A percentile compares a stretch with the other conserved stretches of the same genome.
Evolutionary conservation across 345 rosid species (phyloP).

Genomic region (Bruguiera gymnorhiza): DNA sequence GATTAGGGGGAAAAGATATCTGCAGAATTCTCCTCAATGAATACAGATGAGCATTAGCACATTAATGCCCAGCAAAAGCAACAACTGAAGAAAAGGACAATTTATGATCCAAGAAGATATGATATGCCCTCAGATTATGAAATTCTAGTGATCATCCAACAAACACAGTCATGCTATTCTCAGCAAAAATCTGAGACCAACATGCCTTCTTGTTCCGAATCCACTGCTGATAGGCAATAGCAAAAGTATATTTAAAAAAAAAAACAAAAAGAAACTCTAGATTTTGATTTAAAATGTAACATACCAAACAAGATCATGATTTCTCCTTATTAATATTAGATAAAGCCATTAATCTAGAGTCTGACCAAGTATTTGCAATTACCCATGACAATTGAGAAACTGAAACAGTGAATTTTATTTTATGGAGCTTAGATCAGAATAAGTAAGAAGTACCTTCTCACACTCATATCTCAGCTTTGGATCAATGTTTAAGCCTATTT

Average conservation of each 20-base stretch:
- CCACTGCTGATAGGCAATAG: too few relatives aligned
- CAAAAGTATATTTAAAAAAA: too few relatives aligned
- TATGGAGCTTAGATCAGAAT: not conserved
- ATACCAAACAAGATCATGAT: not conserved
- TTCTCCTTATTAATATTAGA: not conserved
- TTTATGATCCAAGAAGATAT: not conserved
- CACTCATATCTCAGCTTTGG: conserved; percentile 71
- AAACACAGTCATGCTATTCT: not conserved
- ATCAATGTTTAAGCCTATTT: conserved; percentile 61
- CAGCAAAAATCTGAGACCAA: not conserved
- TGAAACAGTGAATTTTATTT: too few relatives aligned
- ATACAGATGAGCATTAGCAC: not conserved
- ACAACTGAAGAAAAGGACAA: not conserved
- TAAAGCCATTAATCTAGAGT: too few relatives aligned
- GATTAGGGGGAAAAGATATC: conserved; percentile 11
- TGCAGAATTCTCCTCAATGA: not conserved
- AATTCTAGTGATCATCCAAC: not conserved
- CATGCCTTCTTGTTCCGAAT: not conserved
- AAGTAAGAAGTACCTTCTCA: conserved; percentile 49
- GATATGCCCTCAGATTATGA: not conserved
- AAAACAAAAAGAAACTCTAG: too few relatives aligned
- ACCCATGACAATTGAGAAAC: too few relatives aligned
- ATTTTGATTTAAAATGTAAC: too few relatives aligned
- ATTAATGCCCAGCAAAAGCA: not conserved
- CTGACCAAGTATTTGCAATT: too few relatives aligned